phyloP scores from a whole-genome alignment of 1,139 yeast species.

The Kodamaea suecica region DNA sequence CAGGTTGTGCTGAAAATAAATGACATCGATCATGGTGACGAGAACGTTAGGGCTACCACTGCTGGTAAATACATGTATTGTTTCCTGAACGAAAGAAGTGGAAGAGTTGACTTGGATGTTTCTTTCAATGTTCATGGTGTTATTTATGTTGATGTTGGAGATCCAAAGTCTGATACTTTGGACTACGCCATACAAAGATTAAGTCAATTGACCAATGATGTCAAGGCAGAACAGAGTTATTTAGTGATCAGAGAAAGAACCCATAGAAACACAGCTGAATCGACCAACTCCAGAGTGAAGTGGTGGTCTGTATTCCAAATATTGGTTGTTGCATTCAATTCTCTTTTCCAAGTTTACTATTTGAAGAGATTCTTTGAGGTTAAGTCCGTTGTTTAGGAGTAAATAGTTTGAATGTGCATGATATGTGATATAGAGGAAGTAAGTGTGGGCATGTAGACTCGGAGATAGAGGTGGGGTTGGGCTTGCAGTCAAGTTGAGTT shows the following conservation, averaged over 20 bases:
- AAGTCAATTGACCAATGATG: slow-evolving; percentile 74
- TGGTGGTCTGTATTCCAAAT: slow-evolving; percentile 97
- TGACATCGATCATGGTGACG: slow-evolving; percentile 79
- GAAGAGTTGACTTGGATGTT: slow-evolving; percentile 78
- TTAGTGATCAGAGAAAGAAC: slow-evolving; percentile 95
- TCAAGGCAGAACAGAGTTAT: slow-evolving; percentile 89
- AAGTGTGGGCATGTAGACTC: too few relatives aligned
- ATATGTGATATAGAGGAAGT: too few relatives aligned
- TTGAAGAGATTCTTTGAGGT: slow-evolving; percentile 95
- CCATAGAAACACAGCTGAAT: slow-evolving; percentile 97
- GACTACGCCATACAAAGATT: slow-evolving; percentile 82
- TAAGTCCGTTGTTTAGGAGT: slow-evolving; percentile 67
- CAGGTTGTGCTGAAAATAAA: slow-evolving; percentile 47
- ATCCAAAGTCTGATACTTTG: slow-evolving; percentile 75
- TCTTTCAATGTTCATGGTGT: slow-evolving; percentile 95
- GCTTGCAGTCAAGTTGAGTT: too few relatives aligned
- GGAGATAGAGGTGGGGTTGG: too few relatives aligned
- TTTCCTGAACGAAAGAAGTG: slow-evolving; percentile 80
- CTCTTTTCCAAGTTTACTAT: slow-evolving; percentile 90
- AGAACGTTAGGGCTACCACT: slow-evolving; percentile 58
- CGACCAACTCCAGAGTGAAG: slow-evolving; percentile 93
- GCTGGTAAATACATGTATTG: slow-evolving; percentile 85
- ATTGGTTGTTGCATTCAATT: slow-evolving; percentile 78
- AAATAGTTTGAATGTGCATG: too few relatives aligned
- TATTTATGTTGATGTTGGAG: slow-evolving; percentile 80